Evolutionary conservation across 805 yeast species (phyloP).

Genomic region (Candida dendrica): DNA sequence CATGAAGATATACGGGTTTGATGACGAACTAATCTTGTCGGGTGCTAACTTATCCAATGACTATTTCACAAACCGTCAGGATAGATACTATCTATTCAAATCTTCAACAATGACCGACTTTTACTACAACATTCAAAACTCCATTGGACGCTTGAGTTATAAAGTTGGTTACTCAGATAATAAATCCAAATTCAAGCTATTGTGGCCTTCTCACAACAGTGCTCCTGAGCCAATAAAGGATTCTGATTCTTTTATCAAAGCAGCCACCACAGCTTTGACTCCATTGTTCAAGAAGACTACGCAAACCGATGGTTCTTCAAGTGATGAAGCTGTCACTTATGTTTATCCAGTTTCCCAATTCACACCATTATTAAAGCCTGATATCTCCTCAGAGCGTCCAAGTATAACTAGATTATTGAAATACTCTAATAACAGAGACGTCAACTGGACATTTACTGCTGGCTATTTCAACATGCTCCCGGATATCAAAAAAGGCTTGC

Average conservation of each 20-base stretch:
- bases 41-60: constrained; percentile 92
- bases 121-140: constrained; percentile 61
- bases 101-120: constrained; percentile 57
- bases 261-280: constrained; percentile 34
- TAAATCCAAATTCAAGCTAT: constrained; percentile 44
- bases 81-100: constrained; percentile 74
- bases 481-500: constrained; percentile 50
- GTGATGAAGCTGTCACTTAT: constrained; percentile 39
- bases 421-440: constrained; percentile 42
- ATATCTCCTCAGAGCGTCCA: constrained; percentile 76
- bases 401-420: constrained; percentile 58
- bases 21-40: constrained; percentile 75
- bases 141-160: constrained; percentile 67
- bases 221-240: constrained; percentile 63
- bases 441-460: constrained; percentile 85
- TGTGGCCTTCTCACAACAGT: constrained; percentile 69
- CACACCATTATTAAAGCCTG: constrained; percentile 65
- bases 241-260: constrained; percentile 41
- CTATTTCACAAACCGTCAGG: constrained; percentile 92
- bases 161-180: constrained; percentile 41
- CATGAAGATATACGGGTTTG: constrained; percentile 95
- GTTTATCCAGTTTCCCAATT: constrained; percentile 91
- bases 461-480: constrained; percentile 94
- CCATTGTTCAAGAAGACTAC: constrained; percentile 10
- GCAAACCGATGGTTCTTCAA: neutral